Percentiles rank a stretch among this genome's conserved stretches.
phyloP scores from a whole-genome alignment of 345 rosid species.

The Brassica juncea region DNA sequence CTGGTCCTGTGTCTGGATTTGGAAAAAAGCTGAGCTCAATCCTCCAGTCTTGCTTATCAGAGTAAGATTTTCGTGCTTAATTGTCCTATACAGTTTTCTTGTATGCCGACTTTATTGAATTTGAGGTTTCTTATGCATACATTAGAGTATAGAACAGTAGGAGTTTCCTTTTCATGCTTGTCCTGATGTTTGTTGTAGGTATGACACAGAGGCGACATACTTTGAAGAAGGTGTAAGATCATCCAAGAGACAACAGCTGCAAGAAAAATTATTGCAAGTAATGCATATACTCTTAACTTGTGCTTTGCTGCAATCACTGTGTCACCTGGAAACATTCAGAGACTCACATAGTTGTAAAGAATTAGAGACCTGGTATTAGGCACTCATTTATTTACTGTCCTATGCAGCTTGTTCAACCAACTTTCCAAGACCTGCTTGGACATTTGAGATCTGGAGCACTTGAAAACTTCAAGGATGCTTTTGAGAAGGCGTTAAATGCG shows the following conservation, averaged over 20 bases:
- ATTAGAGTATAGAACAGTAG: slow-evolving; percentile 3
- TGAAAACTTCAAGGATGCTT: slow-evolving; percentile 68
- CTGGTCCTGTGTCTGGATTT: slow-evolving; percentile 71
- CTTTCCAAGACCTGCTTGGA: slow-evolving; percentile 76
- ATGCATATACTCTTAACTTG: slow-evolving; percentile 32
- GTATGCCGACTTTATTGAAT: not conserved
- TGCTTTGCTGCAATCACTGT: slow-evolving; percentile 3
- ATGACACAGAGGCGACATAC: slow-evolving; percentile 78
- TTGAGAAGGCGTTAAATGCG: slow-evolving; percentile 74
- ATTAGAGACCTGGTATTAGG: slow-evolving; percentile 9
- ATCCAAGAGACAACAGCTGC: slow-evolving; percentile 79
- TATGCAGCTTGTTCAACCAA: slow-evolving; percentile 84
- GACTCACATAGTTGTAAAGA: not conserved
- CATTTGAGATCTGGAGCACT: slow-evolving; percentile 73
- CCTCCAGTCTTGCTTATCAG: slow-evolving; percentile 56
- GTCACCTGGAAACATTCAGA: slow-evolving; percentile 2
- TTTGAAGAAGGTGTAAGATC: slow-evolving; percentile 95
- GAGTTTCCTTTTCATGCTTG: slow-evolving; percentile 19
- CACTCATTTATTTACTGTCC: slow-evolving; percentile 29
- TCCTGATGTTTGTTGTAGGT: slow-evolving; percentile 49
- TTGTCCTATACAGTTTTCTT: slow-evolving; percentile 4
- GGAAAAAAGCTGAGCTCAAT: slow-evolving; percentile 77
- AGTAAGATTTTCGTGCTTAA: slow-evolving; percentile 49
- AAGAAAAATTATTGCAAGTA: slow-evolving; percentile 90
- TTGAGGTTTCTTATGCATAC: slow-evolving; percentile 12